These are phyloP conservation scores for Paramecium sexaurelia DNA, from an alignment of 73 alveolate species.

Conservation along the genomic window DNA sequence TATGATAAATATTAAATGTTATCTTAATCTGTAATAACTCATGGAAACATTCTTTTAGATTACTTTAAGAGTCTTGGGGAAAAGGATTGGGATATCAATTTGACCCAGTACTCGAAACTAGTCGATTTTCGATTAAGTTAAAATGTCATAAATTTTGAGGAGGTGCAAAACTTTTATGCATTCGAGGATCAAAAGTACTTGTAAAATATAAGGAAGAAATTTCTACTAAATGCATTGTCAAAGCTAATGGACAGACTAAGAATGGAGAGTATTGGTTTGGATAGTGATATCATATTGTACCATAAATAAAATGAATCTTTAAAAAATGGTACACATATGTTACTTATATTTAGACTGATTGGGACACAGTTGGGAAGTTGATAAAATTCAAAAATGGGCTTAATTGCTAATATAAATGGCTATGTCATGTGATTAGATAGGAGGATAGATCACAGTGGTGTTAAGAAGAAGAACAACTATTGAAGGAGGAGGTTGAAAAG, in stretches of 20 bases:
- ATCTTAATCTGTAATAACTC: background rate
- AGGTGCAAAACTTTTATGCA: background rate
- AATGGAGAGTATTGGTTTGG: conserved; percentile 46
- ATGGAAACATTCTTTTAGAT: background rate
- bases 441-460: background rate
- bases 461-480: background rate
- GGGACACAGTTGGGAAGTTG: background rate
- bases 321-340: background rate
- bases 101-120: background rate
- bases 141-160: background rate
- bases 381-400: background rate
- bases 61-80: background rate
- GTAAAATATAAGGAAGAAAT: background rate
- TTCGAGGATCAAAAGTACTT: background rate
- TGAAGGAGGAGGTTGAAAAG: background rate
- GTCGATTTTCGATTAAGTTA: background rate
- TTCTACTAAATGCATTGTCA: background rate
- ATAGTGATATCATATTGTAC: background rate
- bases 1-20: background rate
- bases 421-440: background rate
- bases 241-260: conserved; percentile 30
- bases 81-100: background rate
- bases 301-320: background rate
- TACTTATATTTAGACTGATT: background rate
- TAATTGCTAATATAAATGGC: conserved; percentile 40